These are phyloP conservation scores for Cubamyces sp. DNA, from an alignment of 768 basidiomycete genomes.

Conservation along the genomic window DNA sequence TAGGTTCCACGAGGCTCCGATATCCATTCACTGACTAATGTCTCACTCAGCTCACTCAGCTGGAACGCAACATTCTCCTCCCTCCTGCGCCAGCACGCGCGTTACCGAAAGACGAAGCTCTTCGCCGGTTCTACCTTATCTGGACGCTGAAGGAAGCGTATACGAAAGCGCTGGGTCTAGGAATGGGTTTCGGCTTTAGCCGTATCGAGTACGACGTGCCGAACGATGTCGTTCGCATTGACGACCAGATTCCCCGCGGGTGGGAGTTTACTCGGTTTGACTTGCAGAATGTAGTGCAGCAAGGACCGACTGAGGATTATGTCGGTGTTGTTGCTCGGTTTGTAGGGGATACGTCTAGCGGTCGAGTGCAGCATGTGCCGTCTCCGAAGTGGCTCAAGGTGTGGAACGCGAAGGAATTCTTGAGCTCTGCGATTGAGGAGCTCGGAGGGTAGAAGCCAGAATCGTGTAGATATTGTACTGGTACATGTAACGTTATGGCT, in stretches of 20 bases:
- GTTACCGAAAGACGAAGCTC: slow-evolving; percentile 50
- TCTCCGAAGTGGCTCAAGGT: slow-evolving; percentile 29
- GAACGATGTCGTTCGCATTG: slow-evolving; percentile 57
- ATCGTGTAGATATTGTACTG: not conserved
- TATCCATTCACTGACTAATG: not conserved
- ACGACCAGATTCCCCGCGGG: slow-evolving; percentile 56
- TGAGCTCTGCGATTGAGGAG: slow-evolving; percentile 23
- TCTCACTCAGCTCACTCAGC: slow-evolving; percentile 42
- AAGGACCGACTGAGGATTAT: slow-evolving; percentile 55
- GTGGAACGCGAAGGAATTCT: slow-evolving; percentile 26
- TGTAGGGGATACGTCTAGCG: slow-evolving; percentile 43
- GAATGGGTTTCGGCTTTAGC: slow-evolving; percentile 80
- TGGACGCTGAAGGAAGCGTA: slow-evolving; percentile 95
- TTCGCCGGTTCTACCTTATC: slow-evolving; percentile 75
- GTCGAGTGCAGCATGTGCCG: slow-evolving; percentile 16
- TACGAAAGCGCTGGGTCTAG: slow-evolving; percentile 84
- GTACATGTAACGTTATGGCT: not conserved
- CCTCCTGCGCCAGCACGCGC: slow-evolving; percentile 38
- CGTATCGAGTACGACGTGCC: slow-evolving; percentile 72
- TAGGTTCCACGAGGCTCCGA: slow-evolving; percentile 26
- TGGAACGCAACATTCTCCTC: slow-evolving; percentile 40
- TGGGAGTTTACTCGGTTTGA: slow-evolving; percentile 74
- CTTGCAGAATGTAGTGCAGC: slow-evolving; percentile 31
- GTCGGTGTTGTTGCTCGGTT: slow-evolving; percentile 70
- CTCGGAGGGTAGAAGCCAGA: not conserved